Base-by-base conservation (phyloP, 225 moss, liverwort and hornwort species). In the Antitrichia curtipendula region DNA sequence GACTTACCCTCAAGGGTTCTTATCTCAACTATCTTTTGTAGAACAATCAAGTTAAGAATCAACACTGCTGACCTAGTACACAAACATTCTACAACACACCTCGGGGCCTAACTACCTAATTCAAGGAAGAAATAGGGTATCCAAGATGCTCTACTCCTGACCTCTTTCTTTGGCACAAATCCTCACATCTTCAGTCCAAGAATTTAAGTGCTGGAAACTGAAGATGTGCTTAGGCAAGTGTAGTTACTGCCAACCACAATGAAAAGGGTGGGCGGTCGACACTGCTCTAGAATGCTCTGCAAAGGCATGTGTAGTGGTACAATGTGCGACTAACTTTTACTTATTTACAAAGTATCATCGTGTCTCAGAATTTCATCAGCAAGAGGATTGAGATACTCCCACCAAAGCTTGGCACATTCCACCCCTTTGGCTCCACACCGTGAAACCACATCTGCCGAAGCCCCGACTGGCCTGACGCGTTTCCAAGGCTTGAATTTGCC, bases 401-500 rank as follows among this genome's bases (percentile, higher is more conserved):
- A 98, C 98, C 98, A 98, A 23, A 98, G 91, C 90, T 91, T 92
- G 78, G 93, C 82, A 76, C 98, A 98, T 80, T 98, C 96, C 47
- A 92, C 85, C 16, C 93, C 91, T 73, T 89, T 87, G 29, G 89
- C 87, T 71, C 96, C 98, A 83, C 98, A 98, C 12, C 91, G 84
- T 10, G 98, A 96, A 21, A 96, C 90, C 32, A 94, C 90, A 4
- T 87, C 80, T 36, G 88, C 78, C 20, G 87, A 88, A 31, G 92
- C 50, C 47, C 88, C 93, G 34, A 91, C 86, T 59, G 91, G 88
- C 79, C 95, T 81, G 14, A 68, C 61, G 58, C 94, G 94, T 89
- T 96, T 95, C 98, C 98, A 98, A 16, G 98, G 98, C 91, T 98
- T 96, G 78, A 90, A 95, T 88, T 94, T 87, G 78, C 98, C 97